Percentiles rank a stretch among this genome's conserved stretches.
Evolutionary conservation across 2,329 filamentous ascomycete genomes (phyloP).

Genomic region (Arthroderma uncinatum): DNA sequence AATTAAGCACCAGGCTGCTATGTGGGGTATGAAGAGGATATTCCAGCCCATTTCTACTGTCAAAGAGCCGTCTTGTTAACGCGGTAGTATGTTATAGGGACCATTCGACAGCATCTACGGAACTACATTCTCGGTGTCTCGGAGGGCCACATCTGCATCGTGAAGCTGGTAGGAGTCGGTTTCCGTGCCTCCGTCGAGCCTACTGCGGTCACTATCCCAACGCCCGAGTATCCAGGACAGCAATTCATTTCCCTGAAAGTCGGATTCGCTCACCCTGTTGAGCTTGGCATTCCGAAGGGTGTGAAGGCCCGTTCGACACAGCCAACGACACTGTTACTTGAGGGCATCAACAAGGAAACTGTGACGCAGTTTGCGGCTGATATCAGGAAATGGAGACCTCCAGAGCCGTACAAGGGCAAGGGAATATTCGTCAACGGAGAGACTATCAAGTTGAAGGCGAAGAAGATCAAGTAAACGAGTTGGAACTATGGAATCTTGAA

Average conservation of each 20-base stretch:
- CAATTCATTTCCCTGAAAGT: conserved; percentile 89
- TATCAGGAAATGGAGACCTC: conserved; percentile 77
- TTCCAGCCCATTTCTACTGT: neutral
- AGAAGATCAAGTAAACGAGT: conserved; percentile 71
- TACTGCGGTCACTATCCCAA: conserved; percentile 52
- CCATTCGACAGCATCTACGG: conserved; percentile 76
- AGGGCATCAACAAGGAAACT: conserved; percentile 74
- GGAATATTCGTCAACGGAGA: conserved; percentile 97
- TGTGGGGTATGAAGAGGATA: conserved; percentile 67
- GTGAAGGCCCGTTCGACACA: conserved; percentile 80
- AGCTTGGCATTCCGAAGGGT: conserved; percentile 70
- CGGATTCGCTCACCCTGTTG: conserved; percentile 90
- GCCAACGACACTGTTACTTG: conserved; percentile 79
- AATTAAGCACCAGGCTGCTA: conserved; percentile 68
- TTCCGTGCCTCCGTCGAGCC: conserved; percentile 83
- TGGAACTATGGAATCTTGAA: conserved; percentile 9
- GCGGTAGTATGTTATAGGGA: conserved; percentile 46
- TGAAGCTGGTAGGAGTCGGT: conserved; percentile 87
- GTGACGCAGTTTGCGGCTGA: conserved; percentile 85
- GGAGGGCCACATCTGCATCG: conserved; percentile 87
- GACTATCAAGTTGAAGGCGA: conserved; percentile 95
- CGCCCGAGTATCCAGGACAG: conserved; percentile 63
- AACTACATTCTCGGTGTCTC: conserved; percentile 90
- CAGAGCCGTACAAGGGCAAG: conserved; percentile 98
- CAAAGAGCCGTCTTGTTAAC: neutral